Conservation (phyloP, 2,329 filamentous ascomycete genomes). For the Colletotrichum orchidophilum region DNA sequence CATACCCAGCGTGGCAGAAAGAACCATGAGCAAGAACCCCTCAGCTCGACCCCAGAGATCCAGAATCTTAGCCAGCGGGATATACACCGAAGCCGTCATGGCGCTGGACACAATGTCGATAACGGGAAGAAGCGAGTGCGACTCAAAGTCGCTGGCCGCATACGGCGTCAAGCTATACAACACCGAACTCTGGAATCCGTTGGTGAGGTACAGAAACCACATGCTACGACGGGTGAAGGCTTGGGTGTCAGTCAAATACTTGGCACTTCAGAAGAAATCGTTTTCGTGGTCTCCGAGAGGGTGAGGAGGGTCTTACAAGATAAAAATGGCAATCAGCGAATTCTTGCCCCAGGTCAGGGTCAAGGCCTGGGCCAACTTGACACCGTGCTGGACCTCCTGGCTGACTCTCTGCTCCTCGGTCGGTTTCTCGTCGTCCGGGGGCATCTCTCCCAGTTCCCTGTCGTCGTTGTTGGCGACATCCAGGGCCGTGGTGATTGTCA, state of each 20-base stretch:
- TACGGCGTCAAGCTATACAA: constrained; percentile 53
- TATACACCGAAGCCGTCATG: constrained; percentile 67
- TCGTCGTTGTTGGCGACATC: neutral
- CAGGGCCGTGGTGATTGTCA: neutral
- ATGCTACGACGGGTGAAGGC: neutral
- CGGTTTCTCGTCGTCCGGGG: neutral
- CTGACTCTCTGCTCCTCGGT: neutral
- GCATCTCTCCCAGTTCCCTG: neutral
- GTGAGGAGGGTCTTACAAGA: constrained; percentile 14
- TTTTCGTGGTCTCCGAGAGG: neutral
- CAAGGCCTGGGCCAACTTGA: constrained; percentile 38
- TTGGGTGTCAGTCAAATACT: neutral
- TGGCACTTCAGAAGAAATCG: neutral
- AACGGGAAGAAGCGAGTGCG: constrained; percentile 63
- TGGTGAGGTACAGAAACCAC: constrained; percentile 58
- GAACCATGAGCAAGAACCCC: constrained; percentile 64
- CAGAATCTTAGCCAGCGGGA: constrained; percentile 70
- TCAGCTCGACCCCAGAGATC: constrained; percentile 71
- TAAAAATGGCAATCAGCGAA: constrained; percentile 35
- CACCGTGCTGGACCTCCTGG: constrained; percentile 35
- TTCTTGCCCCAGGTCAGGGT: constrained; percentile 37
- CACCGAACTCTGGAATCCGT: constrained; percentile 57
- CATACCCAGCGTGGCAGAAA: constrained; percentile 57
- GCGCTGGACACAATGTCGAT: constrained; percentile 63
- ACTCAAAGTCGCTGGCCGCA: constrained; percentile 59